Percentiles rank a stretch among this genome's conserved stretches.
Evolutionary conservation across 2,329 filamentous ascomycete genomes (phyloP).

Genomic region (Gaeumannomyces tritici): DNA sequence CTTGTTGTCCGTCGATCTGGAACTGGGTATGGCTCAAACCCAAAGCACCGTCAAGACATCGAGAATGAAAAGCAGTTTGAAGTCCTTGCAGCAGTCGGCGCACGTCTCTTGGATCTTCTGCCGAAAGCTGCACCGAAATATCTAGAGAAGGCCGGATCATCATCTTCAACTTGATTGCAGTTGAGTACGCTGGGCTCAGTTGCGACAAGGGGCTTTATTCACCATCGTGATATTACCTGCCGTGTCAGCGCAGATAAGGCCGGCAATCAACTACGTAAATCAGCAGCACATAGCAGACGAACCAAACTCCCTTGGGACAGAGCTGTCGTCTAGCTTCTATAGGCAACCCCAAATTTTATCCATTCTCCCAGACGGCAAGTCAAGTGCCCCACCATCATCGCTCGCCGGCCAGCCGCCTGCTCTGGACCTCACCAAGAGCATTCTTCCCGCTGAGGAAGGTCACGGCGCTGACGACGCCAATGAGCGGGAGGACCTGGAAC

Average conservation of each 20-base stretch:
- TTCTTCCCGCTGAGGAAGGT: slow-evolving; percentile 81
- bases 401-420: slow-evolving; percentile 69
- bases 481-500: slow-evolving; percentile 76
- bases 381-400: slow-evolving; percentile 27
- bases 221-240: too few species aligned
- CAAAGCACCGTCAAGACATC: too few species aligned
- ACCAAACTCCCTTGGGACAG: not conserved
- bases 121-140: too few species aligned
- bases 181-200: too few species aligned
- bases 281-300: not conserved
- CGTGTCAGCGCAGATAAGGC: too few species aligned
- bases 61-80: not conserved
- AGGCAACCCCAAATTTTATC: not conserved
- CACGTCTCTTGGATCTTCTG: too few species aligned
- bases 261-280: not conserved
- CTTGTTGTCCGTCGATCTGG: too few species aligned
- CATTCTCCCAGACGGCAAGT: not conserved
- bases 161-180: too few species aligned
- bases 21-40: too few species aligned
- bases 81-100: too few species aligned
- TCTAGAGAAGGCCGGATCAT: too few species aligned
- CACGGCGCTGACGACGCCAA: slow-evolving; percentile 55
- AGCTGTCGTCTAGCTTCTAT: not conserved
- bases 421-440: slow-evolving; percentile 87
- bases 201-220: too few species aligned